Base-by-base conservation (phyloP, 495 filamentous ascomycete genomes). In the Pseudevernia furfuracea region DNA sequence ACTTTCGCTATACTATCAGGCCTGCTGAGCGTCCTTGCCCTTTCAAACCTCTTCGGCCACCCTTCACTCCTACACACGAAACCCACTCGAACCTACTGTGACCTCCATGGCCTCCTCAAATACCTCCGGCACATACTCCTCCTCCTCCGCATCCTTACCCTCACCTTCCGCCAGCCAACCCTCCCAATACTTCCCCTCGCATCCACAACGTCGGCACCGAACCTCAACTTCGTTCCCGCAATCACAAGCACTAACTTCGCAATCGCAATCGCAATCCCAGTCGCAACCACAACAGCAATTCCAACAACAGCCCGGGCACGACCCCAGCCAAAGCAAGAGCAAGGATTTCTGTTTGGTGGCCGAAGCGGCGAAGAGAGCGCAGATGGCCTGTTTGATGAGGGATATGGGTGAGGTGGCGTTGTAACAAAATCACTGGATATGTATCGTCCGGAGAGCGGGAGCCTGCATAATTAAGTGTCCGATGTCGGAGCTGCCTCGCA, bases 301-400 rank as follows among this genome's bases (percentile, higher is more conserved):
- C 19, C 66, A 62, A 65, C 58, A 61, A 25, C 48, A 58, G 58
- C 25, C 58, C 34, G 52, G 43, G 59, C 36, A 62, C 15, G 60
- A 66, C 23, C 52, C 52, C 44, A 21, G 49, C 34, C 58, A 41
- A 19, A 14, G 41, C 39, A 43, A 46, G 57, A 48, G 56, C 55
- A 37, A 59, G 61, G 88, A 96, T 74, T 90, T 90, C 72, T 92
- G 81, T 59, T 81, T 97, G 30, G 84, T 97, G 19, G 92, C 92
- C n/a, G 93, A 97, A 76, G 93, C 93, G 4, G 93, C 91, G 59
- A 96, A 96, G 72, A 83, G 93, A 52, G 93, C 93, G 11, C 90
- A 96, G 76, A 88, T 96, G 81, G 88, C 89, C 10, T 83, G 90
- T 63, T 72, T 97, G 65, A 88, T 91, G 83, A 80, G 93, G 62